Base-by-base conservation (phyloP, 495 filamentous ascomycete genomes). In the Penicillium subrubescens region DNA sequence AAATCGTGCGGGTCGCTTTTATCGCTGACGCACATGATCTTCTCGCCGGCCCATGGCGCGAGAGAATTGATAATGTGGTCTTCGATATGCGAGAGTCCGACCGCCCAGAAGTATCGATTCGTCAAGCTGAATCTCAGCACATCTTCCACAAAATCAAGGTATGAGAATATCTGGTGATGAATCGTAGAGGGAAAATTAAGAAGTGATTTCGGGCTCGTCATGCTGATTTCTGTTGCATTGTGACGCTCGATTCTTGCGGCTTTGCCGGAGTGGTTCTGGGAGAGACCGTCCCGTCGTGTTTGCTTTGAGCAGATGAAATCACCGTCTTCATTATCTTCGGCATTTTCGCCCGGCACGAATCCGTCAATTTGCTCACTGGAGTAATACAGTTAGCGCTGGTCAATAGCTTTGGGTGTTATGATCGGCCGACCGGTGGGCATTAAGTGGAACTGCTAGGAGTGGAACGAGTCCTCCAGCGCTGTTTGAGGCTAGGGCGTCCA, bases 41-140 rank as follows among this genome's bases (percentile, higher is more conserved):
- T 54, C 50, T 69, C 63, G 4, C 67, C 67, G 8, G 67, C 67
- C 67, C 67, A 69, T 4, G 63, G 63, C 4, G 67, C 67, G 19
- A 61, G 39, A 1, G 63, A 66, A 8, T 23, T 1, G 23, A 69
- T 37, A 17, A 66, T 66, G 8, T 60, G 60, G 5, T 66, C 60
- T 29, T 69, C 67, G 17, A 69, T 66, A 17, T 63, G 60, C 17
- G 27, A 21, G 3, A 69, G 46, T 1, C 67, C 67, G 10, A 69
- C 57, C 2, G 67, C 67, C 67, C 67, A 69, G 55, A 69, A 66
- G 55, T 69, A 69, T 14, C 57, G 55, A 58, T 59, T 66, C 17
- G 56, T 48, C 8, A 69, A 51, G n/a, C 67, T 69, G 14, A 69
- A 41, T 8, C 50, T 41, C 19, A 69, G 35, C 10, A 63, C 52